A percentile compares a stretch with the other conserved stretches of the same genome.
Conservation (phyloP, 352 stramenopile genomes). For the Pythium phragmiticola region DNA sequence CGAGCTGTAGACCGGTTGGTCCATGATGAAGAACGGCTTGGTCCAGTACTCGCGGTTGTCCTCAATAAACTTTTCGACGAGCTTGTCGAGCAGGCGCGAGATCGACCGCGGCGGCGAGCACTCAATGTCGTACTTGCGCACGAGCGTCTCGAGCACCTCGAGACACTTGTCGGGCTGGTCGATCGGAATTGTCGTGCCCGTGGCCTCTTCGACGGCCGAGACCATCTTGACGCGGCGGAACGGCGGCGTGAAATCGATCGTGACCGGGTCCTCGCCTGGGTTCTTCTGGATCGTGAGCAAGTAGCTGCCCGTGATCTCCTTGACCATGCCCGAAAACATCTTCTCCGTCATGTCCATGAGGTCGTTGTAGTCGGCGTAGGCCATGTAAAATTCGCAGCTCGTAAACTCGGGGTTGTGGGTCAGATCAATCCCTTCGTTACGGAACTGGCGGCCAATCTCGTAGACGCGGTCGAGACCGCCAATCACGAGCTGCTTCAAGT, state of each 20-base stretch:
- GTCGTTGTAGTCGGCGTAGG: slow-evolving; percentile 98
- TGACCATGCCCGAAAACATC: slow-evolving; percentile 89
- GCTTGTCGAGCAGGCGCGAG: slow-evolving; percentile 80
- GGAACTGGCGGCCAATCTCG: slow-evolving; percentile 98
- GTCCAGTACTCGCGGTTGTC: slow-evolving; percentile 85
- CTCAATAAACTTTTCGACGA: slow-evolving; percentile 90
- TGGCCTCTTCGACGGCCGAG: slow-evolving; percentile 65
- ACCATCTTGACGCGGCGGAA: slow-evolving; percentile 97
- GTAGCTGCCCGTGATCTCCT: slow-evolving; percentile 89
- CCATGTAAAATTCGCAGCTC: slow-evolving; percentile 98
- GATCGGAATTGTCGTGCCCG: slow-evolving; percentile 68
- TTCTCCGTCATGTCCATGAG: slow-evolving; percentile 97
- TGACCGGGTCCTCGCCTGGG: slow-evolving; percentile 60
- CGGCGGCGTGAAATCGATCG: slow-evolving; percentile 93
- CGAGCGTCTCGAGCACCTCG: slow-evolving; percentile 60
- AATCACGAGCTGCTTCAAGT: slow-evolving; percentile 98
- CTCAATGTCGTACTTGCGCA: slow-evolving; percentile 71
- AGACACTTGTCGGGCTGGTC: slow-evolving; percentile 60
- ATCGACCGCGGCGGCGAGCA: slow-evolving; percentile 72
- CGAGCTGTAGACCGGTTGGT: slow-evolving; percentile 98
- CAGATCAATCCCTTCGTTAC: slow-evolving; percentile 98
- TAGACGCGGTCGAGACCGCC: slow-evolving; percentile 98
- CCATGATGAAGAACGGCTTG: slow-evolving; percentile 98
- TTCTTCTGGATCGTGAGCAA: slow-evolving; percentile 91
- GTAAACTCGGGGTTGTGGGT: slow-evolving; percentile 99